Base-by-base conservation (phyloP, 1,139 yeast genomes). In the Suhomyces terraborum region DNA sequence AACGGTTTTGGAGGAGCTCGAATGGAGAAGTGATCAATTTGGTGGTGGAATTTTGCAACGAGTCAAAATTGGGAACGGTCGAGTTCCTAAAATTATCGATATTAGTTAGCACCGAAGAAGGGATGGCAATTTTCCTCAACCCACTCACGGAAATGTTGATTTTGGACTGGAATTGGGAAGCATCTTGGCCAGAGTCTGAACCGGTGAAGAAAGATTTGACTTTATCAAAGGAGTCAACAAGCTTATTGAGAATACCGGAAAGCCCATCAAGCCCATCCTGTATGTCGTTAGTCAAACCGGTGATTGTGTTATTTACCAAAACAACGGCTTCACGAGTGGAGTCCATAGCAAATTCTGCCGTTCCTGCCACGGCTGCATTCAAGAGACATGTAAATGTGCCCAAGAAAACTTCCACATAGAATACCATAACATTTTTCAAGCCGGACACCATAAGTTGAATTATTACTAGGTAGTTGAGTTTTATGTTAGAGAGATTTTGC, bases 361-460 rank as follows among this genome's bases (percentile, higher is more conserved):
- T 75, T 2, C 93, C 88, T 50, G 79, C 81, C 7, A 89, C 67
- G 0, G 91, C 77, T 5, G 94, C 83, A 0, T 86, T 80, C 6
- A 88, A 61, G 18, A 93, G 67, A 62, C 98, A 93, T 0, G 87
- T 82, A 61, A 86, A 87, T 0, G 98, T 91, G 0, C 97, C 98
- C 7, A 89, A 63, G 38, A 85, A 76, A 48, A 91, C 54, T 31
- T 88, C 89, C 13, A 93, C 63, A 18, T 80, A 69, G 55, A 93
- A 89, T 8, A 79, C 55, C 0, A 87, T 59, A 26, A 89, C 50
- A 34, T 75, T 72, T 51, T 86, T 83, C 10, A 83, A 66, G 0
- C 82, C 82, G 0, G 78, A 71, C 0, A 87, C 58, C 12, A 79
- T 51, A 26, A 81, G 21, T 13, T 41, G 30, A 14, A 52, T 33